Evolutionary conservation across 2,329 filamentous ascomycete genomes (phyloP), one percentile per base, ranked within the genome.

Genomic region (Teratosphaeria epicoccoides): DNA sequence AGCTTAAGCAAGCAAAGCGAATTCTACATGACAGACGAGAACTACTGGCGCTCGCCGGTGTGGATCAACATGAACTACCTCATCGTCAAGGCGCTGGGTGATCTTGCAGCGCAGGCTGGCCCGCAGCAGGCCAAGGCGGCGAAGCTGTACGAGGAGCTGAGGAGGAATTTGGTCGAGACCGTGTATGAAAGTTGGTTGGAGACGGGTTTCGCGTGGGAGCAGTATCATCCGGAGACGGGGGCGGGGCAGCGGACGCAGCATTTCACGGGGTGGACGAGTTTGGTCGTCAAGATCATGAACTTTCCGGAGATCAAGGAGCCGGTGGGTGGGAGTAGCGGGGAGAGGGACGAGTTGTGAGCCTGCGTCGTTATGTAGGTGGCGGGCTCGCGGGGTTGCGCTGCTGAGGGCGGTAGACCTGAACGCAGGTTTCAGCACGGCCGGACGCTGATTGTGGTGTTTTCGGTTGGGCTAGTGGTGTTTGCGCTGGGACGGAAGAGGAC

Each of bases 61-160:
- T 97, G 91, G 91, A 86, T 97, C 65, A 93, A 93, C 66, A 89
- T 97, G 59, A 97, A 97, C 72, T 97, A 95, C 69, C 75, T 97
- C 61, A 83, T 87, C 48, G 72, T 96, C 49, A 80, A 83, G 59
- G 83, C 87, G 64, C 81, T 97, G 25, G 76, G 84, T 59, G 79
- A 82, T 57, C 73, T 87, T 61, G 87, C 83, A 52, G 80, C 77
- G 70, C 64, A 68, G 4, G 54, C 73, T 4, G 86, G 88, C 1
- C 85, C 88, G 0, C 80, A 88, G 66, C 79, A 82, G 61, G 70
- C 74, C 40, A 80, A 81, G 58, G 88, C 90, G 7, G 73, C 73
- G n/a, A 76, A 81, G 51, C 75, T 95, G 53, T 97, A 95, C 73
- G 81, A 74, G 14, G 74, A 79, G 26, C 79, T 97, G 46, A 82